These are phyloP conservation scores for Globisporangium cystogenes DNA, from an alignment of 352 stramenopile genomes.

Conservation along the genomic window DNA sequence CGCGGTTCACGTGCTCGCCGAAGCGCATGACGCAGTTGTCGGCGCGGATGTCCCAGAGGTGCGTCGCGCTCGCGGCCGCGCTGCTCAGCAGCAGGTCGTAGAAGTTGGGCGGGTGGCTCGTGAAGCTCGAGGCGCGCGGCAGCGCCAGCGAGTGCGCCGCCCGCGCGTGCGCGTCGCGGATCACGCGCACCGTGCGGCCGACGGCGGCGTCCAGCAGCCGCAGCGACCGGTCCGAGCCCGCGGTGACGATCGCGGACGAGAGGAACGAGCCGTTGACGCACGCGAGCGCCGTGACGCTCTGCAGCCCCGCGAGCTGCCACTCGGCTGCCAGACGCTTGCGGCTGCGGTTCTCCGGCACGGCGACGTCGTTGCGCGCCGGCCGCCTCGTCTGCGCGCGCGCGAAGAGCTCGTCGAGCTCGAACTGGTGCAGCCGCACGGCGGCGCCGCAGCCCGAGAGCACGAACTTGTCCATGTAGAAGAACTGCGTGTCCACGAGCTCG, in stretches of 20 bases:
- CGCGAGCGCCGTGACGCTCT: conserved; percentile 57
- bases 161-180: conserved; percentile 56
- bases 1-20: conserved; percentile 77
- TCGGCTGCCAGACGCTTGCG: conserved; percentile 61
- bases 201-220: conserved; percentile 68
- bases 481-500: conserved; percentile 61
- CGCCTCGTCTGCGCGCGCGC: conserved; percentile 31
- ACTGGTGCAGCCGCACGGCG: conserved; percentile 60
- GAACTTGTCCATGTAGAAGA: conserved; percentile 90
- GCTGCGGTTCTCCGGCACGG: conserved; percentile 46
- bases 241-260: conserved; percentile 67
- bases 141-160: conserved; percentile 62
- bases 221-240: conserved; percentile 71
- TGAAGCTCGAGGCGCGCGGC: conserved; percentile 56
- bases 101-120: conserved; percentile 66
- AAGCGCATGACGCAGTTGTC: conserved; percentile 86
- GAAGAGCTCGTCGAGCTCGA: conserved; percentile 59
- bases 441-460: conserved; percentile 65
- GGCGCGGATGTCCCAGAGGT: conserved; percentile 85
- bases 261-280: conserved; percentile 81
- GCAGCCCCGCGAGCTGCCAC: conserved; percentile 58
- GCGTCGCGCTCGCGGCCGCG: conserved; percentile 56
- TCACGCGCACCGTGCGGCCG: conserved; percentile 44
- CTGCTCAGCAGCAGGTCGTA: conserved; percentile 84
- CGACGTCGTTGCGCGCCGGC: conserved; percentile 32